Evolutionary conservation across 345 rosid species (phyloP), one percentile per base, ranked within the genome.

Genomic region (Eucalyptus tenuipes): DNA sequence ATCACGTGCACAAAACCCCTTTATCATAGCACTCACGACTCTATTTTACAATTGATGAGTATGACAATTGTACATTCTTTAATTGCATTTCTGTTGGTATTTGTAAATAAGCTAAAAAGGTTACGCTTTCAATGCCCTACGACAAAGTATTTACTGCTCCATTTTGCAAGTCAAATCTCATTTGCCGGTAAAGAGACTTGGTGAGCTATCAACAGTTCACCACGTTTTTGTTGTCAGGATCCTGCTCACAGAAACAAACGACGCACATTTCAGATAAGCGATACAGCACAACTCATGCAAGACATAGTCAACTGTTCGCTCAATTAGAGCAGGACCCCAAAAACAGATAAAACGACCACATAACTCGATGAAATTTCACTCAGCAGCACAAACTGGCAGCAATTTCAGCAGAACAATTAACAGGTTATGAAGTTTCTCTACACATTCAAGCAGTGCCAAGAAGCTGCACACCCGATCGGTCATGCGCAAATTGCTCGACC

Each of bases 201-300:
- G 8, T 50, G 8, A 17, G 22, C 22, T 50, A 17, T 50, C 55
- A 17, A 88, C 97, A 95, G 61, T 92, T 94, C 89, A 97, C 96
- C 90, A 94, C 75, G 88, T 96, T 97, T 94, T 93, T 96, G 93
- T 97, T 95, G 91, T 91, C 92, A 11, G 95, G 94, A 92, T 96
- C 98, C 99, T 96, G 85, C 90, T 66, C 71, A 86, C 20, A 55
- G 22, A 37, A 91, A 86, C 17, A 10, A 59, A 49, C 8, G 27
- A 11, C 1, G 8, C 45, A 85, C 9, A 37, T 25, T 55, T 44
- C 40, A 79, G 13, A 53, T 20, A 48, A 81, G 4, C 45, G 5
- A 37, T 71, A 1, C 13, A 18, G 44, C 7, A 71, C 44, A 71
- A 71, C 44, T 18, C 80, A 7, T 44, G 50, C 37, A 61, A 88